Evolutionary conservation across 2,329 filamentous ascomycete species (phyloP), one percentile per base, ranked within the genome.

Genomic region (Calonectria pteridis): DNA sequence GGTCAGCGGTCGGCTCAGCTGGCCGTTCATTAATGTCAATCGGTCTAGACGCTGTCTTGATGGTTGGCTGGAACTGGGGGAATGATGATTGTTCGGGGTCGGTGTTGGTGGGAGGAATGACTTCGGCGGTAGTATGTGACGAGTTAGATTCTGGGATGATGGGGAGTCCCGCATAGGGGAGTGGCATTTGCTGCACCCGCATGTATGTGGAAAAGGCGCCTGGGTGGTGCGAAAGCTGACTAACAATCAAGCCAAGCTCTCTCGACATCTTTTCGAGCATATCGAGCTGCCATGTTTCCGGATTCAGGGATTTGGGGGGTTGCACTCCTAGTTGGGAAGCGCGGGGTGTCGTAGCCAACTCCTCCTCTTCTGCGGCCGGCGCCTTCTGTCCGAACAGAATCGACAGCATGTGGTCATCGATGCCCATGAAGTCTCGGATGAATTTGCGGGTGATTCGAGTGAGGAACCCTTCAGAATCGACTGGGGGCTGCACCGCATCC

Each of bases 161-260:
- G 6, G 94, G 91, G 58, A 97, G 89, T 7, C 95, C 95, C 26
- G 94, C 95, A 82, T 97, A 97, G 6, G 94, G 93, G 20, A 94
- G 88, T 2, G 92, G 87, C 81, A 88, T 89, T 76, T 92, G 88
- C 78, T 93, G 90, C 65, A 93, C 86, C 71, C 90, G 90, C 28
- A 91, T 87, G 82, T 97, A 98, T 0, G 94, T 95, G 18, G 93
- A 94, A 83, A 98, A 98, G 1, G 96, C 95, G 2, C 95, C 95
- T 0, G 96, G 95, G 76, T 98, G 94, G 14, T 86, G 82, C 33
- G 94, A 94, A 62, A 98, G 88, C 76, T 96, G 94, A 81, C 95
- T 91, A 31, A 98, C 93, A 18, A 98, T 87, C 37, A 94, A 87
- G 13, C 96, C 96, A 6, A 99, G 90, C 85, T 99, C 97, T 67